Evolutionary conservation across 2,329 filamentous ascomycete species (phyloP).

Genomic region (Ambrosiella cleistominuta): DNA sequence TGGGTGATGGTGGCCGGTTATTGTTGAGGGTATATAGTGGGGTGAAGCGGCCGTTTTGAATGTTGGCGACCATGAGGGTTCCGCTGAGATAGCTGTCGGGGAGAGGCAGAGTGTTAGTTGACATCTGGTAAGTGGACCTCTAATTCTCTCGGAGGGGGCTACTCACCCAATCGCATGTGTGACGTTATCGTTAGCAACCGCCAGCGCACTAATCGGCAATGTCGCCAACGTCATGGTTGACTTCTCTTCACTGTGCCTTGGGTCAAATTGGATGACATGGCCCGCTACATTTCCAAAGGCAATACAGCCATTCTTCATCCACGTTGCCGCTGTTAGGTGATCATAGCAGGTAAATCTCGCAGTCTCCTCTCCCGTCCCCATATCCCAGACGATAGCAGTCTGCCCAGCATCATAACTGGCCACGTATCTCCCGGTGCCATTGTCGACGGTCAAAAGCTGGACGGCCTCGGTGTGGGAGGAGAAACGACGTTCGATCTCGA

Average conservation of each 20-base stretch:
- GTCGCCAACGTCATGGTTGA: conserved; percentile 78
- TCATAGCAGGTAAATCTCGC: conserved; percentile 88
- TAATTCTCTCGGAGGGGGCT: neutral
- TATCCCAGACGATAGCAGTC: conserved; percentile 91
- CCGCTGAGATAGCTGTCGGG: conserved; percentile 72
- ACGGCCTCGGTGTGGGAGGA: conserved; percentile 70
- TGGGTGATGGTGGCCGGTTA: conserved; percentile 65
- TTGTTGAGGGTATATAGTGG: conserved; percentile 79
- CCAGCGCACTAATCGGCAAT: conserved; percentile 84
- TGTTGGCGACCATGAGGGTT: conserved; percentile 71
- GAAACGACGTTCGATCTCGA: conserved; percentile 77
- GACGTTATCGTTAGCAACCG: conserved; percentile 73
- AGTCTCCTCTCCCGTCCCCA: conserved; percentile 78
- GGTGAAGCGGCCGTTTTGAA: conserved; percentile 65
- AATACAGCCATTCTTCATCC: conserved; percentile 95
- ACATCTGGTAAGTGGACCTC: too few species aligned
- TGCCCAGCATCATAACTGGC: conserved; percentile 86
- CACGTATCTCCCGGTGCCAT: conserved; percentile 66
- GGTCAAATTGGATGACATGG: conserved; percentile 87
- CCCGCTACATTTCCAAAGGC: conserved; percentile 90
- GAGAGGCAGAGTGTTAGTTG: conserved; percentile 11
- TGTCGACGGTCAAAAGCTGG: conserved; percentile 72
- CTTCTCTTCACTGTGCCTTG: conserved; percentile 78
- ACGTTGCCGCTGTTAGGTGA: conserved; percentile 64
- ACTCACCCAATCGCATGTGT: conserved; percentile 88